Conservation (phyloP, 2,329 filamentous ascomycete genomes). For the Trichophyton benhamiae region DNA sequence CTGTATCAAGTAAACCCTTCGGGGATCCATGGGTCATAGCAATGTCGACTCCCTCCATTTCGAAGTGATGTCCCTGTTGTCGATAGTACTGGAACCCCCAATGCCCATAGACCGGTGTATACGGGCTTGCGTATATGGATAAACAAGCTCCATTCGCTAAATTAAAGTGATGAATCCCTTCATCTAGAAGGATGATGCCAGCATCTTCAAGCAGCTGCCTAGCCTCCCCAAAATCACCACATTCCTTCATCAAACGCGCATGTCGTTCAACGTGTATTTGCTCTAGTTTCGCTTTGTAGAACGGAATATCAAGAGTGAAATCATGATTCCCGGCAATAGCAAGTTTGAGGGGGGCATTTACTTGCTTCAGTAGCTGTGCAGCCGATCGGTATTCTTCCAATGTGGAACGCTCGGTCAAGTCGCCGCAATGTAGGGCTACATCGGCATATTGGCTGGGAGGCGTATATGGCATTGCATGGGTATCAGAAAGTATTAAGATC, state of each 20-base stretch:
- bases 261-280: constrained; percentile 21
- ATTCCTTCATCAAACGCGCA: constrained; percentile 23
- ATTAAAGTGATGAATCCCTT: constrained; percentile 38
- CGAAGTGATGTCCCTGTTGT: constrained; percentile 27
- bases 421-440: constrained; percentile 43
- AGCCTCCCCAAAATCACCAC: constrained; percentile 31
- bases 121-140: constrained; percentile 43
- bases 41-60: constrained; percentile 31
- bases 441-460: constrained; percentile 30
- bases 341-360: constrained; percentile 42
- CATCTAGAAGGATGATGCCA: constrained; percentile 38
- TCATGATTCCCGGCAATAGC: constrained; percentile 48
- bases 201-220: constrained; percentile 30
- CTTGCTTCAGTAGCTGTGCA: constrained; percentile 31
- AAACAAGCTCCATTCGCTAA: constrained; percentile 41
- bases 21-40: constrained; percentile 47
- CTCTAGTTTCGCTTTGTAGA: constrained; percentile 26
- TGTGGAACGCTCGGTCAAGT: constrained; percentile 36
- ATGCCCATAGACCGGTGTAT: constrained; percentile 36
- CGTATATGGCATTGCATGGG: constrained; percentile 25
- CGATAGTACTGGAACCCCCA: constrained; percentile 42
- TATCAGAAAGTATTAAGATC: constrained; percentile 38
- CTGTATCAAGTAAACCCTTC: constrained; percentile 39
- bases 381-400: constrained; percentile 32
- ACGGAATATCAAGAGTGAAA: constrained; percentile 29